These are phyloP conservation scores for Lactifluus volemus DNA, from an alignment of 768 basidiomycete species.

Conservation along the genomic window DNA sequence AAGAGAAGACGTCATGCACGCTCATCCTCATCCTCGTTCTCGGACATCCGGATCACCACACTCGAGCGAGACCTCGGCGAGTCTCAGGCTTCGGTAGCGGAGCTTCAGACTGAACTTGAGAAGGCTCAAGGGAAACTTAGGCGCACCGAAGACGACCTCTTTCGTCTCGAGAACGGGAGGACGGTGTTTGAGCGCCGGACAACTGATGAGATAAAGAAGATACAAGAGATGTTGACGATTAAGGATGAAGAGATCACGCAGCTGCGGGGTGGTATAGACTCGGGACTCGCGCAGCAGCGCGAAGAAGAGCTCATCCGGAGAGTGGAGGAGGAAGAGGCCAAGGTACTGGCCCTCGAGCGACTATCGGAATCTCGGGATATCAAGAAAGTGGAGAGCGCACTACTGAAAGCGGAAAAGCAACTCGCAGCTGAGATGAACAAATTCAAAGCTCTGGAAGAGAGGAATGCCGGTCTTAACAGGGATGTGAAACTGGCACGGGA, in stretches of 20 bases:
- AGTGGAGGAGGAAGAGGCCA: conserved; percentile 66
- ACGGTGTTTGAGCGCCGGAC: conserved; percentile 43
- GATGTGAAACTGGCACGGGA: conserved; percentile 47
- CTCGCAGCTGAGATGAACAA: conserved; percentile 37
- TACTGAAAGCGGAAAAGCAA: conserved; percentile 18
- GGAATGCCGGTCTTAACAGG: conserved; percentile 37
- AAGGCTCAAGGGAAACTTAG: conserved; percentile 39
- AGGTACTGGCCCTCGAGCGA: conserved; percentile 48
- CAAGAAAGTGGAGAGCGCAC: conserved; percentile 28
- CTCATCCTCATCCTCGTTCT: conserved; percentile 54
- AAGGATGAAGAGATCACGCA: conserved; percentile 54
- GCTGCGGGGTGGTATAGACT: conserved; percentile 31
- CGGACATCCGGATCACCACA: conserved; percentile 38
- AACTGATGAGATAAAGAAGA: conserved; percentile 35
- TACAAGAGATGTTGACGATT: conserved; percentile 39
- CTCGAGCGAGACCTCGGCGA: conserved; percentile 52
- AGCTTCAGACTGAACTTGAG: conserved; percentile 39
- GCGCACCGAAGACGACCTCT: conserved; percentile 37
- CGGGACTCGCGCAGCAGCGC: conserved; percentile 33
- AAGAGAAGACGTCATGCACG: conserved; percentile 33
- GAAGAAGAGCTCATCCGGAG: conserved; percentile 56
- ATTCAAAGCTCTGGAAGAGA: conserved; percentile 33
- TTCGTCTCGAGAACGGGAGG: conserved; percentile 51
- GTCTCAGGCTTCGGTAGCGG: conserved; percentile 33
- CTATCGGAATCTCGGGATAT: conserved; percentile 34